Base-by-base conservation (phyloP, 805 yeast species). In the Metschnikowia gelsemii region DNA sequence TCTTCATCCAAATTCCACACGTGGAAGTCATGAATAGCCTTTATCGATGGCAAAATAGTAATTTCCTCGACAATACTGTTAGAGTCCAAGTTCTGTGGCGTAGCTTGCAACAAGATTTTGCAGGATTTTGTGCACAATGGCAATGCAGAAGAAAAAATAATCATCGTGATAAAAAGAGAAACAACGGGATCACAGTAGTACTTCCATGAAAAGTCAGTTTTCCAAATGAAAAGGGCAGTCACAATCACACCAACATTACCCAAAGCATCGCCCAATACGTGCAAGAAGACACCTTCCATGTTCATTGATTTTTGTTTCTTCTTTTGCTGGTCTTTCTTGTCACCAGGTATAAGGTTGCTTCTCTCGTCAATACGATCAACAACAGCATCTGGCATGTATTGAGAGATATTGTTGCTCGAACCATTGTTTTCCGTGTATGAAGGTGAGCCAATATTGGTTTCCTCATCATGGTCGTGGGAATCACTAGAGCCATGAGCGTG, bases 231-330 rank as follows among this genome's bases (percentile, higher is more conserved):
- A 25, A 91, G 49, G 2, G 98, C 99, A 2, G 96, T 82, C 3
- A 75, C 62, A 43, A 91, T 93, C 38, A 91, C 99, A 51, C 98
- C 98, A 40, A 91, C 68, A 59, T 91, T 91, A 49, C 99, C 98
- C 42, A 91, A 71, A 1, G 98, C 98, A 64, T 91, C 99, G 32
- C 98, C 98, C 53, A 93, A 49, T 9, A 93, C 99, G 59, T 91
- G 99, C 57, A 91, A 72, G 59, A 87, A 93, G 3, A 91, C 97
- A 49, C 99, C 99, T 56, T 87, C 90, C 97, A 91, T 91, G 64
- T 93, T 91, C 70, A 91, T 70, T n/a, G 96, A 86, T 58, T 76
- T 79, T 46, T 70, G 62, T 34, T 45, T 47, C 13, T 51, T 40
- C 31, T 45, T 38, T 8, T 44, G 45, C 12, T 32, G 41, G 12